Evolutionary conservation across 805 yeast genomes (phyloP).

Genomic region (Metschnikowia shivogae): DNA sequence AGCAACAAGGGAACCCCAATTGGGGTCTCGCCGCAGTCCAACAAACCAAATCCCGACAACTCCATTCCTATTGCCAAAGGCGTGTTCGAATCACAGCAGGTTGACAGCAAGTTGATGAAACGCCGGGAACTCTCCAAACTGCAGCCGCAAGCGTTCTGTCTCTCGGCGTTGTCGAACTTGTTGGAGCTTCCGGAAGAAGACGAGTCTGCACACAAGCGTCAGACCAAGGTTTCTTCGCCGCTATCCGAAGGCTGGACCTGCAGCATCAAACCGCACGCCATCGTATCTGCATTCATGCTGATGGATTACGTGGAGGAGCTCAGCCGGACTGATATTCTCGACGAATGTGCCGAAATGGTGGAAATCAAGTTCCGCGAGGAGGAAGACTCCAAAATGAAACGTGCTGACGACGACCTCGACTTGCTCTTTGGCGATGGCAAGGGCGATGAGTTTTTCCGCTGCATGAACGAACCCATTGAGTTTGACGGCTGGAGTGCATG

Average conservation of each 20-base stretch:
- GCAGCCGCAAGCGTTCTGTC: slow-evolving; percentile 48
- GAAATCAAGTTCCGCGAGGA: slow-evolving; percentile 21
- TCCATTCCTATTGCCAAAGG: slow-evolving; percentile 17
- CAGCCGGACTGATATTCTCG: slow-evolving; percentile 20
- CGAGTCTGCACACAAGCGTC: slow-evolving; percentile 4
- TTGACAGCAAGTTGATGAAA: slow-evolving; percentile 41
- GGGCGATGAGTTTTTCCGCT: slow-evolving; percentile 19
- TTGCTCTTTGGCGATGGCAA: slow-evolving; percentile 36
- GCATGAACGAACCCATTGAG: slow-evolving; percentile 27
- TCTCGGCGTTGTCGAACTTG: slow-evolving; percentile 48
- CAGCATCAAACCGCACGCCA: slow-evolving; percentile 42
- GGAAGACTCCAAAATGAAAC: slow-evolving; percentile 13
- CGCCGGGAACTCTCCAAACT: slow-evolving; percentile 43
- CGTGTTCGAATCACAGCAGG: slow-evolving; percentile 21
- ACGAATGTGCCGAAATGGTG: slow-evolving; percentile 17
- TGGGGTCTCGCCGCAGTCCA: slow-evolving; percentile 30
- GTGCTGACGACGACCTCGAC: slow-evolving; percentile 27
- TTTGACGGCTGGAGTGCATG: slow-evolving; percentile 32
- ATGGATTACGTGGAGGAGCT: slow-evolving; percentile 36
- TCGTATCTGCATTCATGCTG: slow-evolving; percentile 45
- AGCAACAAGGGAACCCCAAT: slow-evolving; percentile 41
- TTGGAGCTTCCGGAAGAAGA: slow-evolving; percentile 40
- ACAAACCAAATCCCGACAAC: slow-evolving; percentile 5
- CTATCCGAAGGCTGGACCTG: slow-evolving; percentile 40
- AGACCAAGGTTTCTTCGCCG: slow-evolving; percentile 25